A percentile compares a stretch with the other conserved stretches of the same genome.
phyloP scores from a whole-genome alignment of 2,329 filamentous ascomycete species.

The Botrytis paeoniae region DNA sequence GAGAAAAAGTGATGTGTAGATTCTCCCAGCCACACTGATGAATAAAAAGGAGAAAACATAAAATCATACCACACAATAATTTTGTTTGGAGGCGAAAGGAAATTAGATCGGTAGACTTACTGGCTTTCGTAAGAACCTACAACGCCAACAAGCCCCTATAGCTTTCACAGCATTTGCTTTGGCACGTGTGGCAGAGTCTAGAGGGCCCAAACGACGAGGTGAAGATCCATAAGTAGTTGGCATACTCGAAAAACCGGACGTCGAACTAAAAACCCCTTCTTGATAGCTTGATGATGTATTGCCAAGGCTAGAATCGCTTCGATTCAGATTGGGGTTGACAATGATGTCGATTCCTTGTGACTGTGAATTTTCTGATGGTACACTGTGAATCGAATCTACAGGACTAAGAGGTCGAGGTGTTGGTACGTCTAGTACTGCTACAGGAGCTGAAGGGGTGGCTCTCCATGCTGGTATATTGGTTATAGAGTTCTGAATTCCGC shows the following conservation, averaged over 20 bases:
- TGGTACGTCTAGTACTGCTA: not conserved
- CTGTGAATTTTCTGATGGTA: not conserved
- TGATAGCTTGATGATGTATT: slow-evolving; percentile 13
- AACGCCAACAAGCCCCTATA: slow-evolving; percentile 25
- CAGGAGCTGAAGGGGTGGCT: not conserved
- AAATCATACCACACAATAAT: not conserved
- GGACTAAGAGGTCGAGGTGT: not conserved
- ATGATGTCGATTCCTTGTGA: slow-evolving; percentile 5
- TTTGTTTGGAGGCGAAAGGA: not conserved
- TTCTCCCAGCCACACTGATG: accelerated
- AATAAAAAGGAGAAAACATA: not conserved
- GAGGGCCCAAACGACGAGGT: slow-evolving; percentile 13
- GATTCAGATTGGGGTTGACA: not conserved
- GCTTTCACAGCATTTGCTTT: slow-evolving; percentile 24
- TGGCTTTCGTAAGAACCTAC: slow-evolving; percentile 22
- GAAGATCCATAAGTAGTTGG: slow-evolving; percentile 11
- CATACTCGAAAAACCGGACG: slow-evolving; percentile 4
- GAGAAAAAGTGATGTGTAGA: not conserved
- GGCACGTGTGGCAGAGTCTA: slow-evolving; percentile 18
- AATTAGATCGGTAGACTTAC: slow-evolving; percentile 5
- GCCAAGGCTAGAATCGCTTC: not conserved
- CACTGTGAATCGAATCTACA: not conserved
- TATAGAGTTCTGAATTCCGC: not conserved
- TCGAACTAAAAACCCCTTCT: slow-evolving; percentile 18
- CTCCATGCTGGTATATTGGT: slow-evolving; percentile 9